A percentile compares a stretch with the other conserved stretches of the same genome.
Evolutionary conservation across 148 eudicot genomes (phyloP).

Genomic region (Polygonum maritimum): DNA sequence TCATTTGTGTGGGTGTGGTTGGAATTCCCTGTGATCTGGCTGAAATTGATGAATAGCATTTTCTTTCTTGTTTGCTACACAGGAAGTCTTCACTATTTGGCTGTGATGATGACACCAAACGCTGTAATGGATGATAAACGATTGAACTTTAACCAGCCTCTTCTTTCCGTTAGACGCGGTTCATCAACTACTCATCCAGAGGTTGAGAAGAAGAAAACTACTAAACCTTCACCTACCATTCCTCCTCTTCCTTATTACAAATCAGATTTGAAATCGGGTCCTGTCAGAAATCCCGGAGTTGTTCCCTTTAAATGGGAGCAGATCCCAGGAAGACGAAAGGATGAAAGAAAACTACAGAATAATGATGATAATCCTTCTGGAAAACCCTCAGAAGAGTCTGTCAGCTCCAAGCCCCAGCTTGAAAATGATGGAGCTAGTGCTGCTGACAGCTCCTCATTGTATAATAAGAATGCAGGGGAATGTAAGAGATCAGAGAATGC

Average conservation of each 20-base stretch:
- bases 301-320: slow-evolving; percentile 89
- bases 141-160: slow-evolving; percentile 55
- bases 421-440: slow-evolving; percentile 16
- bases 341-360: slow-evolving; percentile 28
- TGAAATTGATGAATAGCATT: neutral
- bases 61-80: neutral
- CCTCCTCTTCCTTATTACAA: slow-evolving; percentile 47
- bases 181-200: slow-evolving; percentile 29
- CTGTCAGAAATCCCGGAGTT: slow-evolving; percentile 63
- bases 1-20: neutral
- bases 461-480: slow-evolving; percentile 22
- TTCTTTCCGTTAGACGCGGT: slow-evolving; percentile 74
- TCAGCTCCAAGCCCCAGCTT: slow-evolving; percentile 13
- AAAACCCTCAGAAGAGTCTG: slow-evolving; percentile 17
- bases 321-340: slow-evolving; percentile 73
- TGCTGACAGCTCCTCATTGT: slow-evolving; percentile 11
- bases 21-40: neutral
- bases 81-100: slow-evolving; percentile 10
- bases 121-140: slow-evolving; percentile 53
- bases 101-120: slow-evolving; percentile 17
- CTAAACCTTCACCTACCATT: slow-evolving; percentile 16
- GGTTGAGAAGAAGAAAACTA: slow-evolving; percentile 20
- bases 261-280: slow-evolving; percentile 76
- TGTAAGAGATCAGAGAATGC: slow-evolving; percentile 25
- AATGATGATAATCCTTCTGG: slow-evolving; percentile 19